Base-by-base conservation (phyloP, 2,329 filamentous ascomycete species). In the Scolecobasidium constrictum region DNA sequence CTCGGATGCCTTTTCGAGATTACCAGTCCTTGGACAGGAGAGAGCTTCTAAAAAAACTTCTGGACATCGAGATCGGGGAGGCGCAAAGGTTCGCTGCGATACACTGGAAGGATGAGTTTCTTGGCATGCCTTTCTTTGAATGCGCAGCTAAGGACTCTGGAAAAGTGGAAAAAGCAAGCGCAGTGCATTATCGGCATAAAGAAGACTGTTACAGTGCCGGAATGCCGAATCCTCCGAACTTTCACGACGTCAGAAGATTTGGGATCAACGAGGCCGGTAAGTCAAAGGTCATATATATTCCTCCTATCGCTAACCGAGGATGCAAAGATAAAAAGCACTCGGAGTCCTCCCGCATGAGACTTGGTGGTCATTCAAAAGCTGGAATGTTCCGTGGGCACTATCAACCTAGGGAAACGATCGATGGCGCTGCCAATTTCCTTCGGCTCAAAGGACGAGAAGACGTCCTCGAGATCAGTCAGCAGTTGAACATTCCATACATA, bases 351-450 rank as follows among this genome's bases (percentile, higher is more conserved):
- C 35, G 35, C 9, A 37, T 37, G 35, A 9, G 35, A 11, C 35
- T 37, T 37, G 16, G 12, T 9, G 35, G 35, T 37, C 16, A 37
- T 18, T 9, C 16, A 13, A 37, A 37, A 17, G 35, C 35, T 13
- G 35, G 35, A 13, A 37, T 37, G 11, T 37, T 37, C 35, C 35
- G 35, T 16, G 35, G 35, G 35, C 35, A 37, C 17, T 37, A 37
- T 18, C 35, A 37, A 37, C 35, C 35, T 18, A 37, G 35, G 17
- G 35, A 37, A 37, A 37, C 35, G 12, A 37, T 37, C 35, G 35
- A 37, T 18, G 16, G 35, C 12, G 35, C 35, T 13, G 35, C 35
- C 11, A 37, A 37, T 18, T 37, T 37, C 17, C 35, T 37, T 37
- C 9, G 17, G 11, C 11, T 13, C 9, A 16, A 37, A 13, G 9